Conservation (phyloP, 2,329 filamentous ascomycete genomes). For the Penicillium concentricum region DNA sequence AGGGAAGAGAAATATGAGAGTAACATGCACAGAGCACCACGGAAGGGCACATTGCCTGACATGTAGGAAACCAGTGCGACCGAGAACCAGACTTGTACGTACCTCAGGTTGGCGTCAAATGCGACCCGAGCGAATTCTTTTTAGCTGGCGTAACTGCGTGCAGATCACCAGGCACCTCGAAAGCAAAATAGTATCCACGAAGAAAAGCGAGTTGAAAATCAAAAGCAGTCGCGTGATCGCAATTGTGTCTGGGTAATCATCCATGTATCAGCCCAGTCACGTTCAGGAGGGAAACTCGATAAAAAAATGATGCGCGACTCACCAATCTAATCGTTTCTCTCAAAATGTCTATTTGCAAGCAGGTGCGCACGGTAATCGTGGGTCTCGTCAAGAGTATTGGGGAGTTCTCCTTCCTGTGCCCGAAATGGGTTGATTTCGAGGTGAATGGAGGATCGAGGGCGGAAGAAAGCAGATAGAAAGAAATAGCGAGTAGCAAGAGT, state of each 20-base stretch:
- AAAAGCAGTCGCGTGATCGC: constrained; percentile 9
- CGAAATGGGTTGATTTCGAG: neutral
- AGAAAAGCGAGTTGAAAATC: constrained; percentile 1
- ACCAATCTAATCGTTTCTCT: constrained; percentile 32
- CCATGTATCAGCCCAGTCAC: constrained; percentile 5
- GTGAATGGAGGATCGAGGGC: neutral
- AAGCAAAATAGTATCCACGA: neutral
- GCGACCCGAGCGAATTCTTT: neutral
- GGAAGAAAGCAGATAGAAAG: neutral
- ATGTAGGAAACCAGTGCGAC: neutral
- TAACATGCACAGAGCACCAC: neutral
- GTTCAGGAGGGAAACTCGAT: neutral
- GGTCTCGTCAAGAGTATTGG: constrained; percentile 23
- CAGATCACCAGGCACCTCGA: neutral
- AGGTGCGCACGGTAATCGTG: constrained; percentile 21
- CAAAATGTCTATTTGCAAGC: constrained; percentile 27
- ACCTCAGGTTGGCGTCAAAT: neutral
- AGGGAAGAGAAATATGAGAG: neutral
- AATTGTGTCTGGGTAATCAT: neutral
- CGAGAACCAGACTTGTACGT: neutral
- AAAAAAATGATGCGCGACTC: constrained; percentile 21
- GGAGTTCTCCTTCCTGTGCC: neutral
- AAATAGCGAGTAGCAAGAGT: neutral
- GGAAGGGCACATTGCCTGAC: neutral
- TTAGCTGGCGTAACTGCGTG: neutral